These are phyloP conservation scores for Thielaviopsis punctulata DNA, from an alignment of 2,329 filamentous ascomycete species.

Conservation along the genomic window DNA sequence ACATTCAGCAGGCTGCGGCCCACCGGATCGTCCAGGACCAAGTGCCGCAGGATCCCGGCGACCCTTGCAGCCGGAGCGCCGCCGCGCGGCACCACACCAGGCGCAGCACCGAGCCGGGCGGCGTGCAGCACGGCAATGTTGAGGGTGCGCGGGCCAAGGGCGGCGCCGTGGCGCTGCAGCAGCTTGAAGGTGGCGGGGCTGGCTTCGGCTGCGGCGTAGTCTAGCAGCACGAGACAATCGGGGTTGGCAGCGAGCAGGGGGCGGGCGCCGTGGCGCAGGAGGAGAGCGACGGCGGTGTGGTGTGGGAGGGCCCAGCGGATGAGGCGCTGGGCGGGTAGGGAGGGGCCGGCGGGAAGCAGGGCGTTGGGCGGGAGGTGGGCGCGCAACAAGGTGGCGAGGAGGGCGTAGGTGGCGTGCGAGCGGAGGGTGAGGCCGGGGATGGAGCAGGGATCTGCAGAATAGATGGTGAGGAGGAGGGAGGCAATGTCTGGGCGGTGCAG, in stretches of 20 bases:
- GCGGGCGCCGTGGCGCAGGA: background rate
- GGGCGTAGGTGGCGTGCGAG: background rate
- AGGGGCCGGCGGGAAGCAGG: background rate
- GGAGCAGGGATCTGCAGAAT: background rate
- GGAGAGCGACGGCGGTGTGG: background rate
- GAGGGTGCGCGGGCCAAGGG: background rate
- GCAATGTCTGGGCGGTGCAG: background rate
- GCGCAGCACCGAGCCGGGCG: background rate
- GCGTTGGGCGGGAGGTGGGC: background rate
- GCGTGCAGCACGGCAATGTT: background rate
- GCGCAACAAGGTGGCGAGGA: background rate
- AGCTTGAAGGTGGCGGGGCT: background rate
- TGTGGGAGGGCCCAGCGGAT: background rate
- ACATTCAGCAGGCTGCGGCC: background rate
- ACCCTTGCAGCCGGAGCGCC: background rate
- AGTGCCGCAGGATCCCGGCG: background rate
- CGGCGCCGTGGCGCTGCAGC: background rate
- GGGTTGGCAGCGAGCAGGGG: background rate
- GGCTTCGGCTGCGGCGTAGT: background rate
- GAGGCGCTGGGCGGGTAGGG: background rate
- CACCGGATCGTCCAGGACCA: background rate
- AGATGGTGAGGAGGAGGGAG: background rate
- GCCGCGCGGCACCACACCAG: no score
- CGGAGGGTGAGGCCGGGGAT: background rate
- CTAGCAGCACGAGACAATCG: background rate